Evolutionary conservation across 129 eudicot genomes (phyloP), one percentile per base, ranked within the genome.

Genomic region (Apium graveolens): DNA sequence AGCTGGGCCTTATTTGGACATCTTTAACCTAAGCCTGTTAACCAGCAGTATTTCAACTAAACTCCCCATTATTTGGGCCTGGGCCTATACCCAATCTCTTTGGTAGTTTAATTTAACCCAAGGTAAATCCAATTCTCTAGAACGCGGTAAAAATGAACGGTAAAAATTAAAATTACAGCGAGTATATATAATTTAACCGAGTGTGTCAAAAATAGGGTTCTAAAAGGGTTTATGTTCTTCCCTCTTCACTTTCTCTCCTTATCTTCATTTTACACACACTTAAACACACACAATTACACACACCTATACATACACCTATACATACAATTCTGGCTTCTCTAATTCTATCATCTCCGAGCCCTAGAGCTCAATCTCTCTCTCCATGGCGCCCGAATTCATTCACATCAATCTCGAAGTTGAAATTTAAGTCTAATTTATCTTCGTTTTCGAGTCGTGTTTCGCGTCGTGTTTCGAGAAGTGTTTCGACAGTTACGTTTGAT

Each of bases 271-370:
- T 17, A 16, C 53, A 48, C 55, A 48, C 55, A 14, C 45, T 9
- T 20, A 51, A 18, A 51, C 60, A 57, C 87, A 55, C 82, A 86
- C 75, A 57, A 83, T 69, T 49, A 71, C 78, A 51, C 76, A 69
- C 84, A 27, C 27, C 1, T 72, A 66, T 73, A 9, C 24, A n/a
- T n/a, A n/a, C n/a, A n/a, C n/a, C n/a, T n/a, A n/a, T n/a, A 35
- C 78, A 45, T 27, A 29, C 71, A 78, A 62, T 63, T 63, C 82
- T 88, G 97, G 92, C 96, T 87, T 86, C 96, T 18, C 76, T 91
- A 68, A 83, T 87, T 74, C 76, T 88, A 55, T 84, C 89, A 60
- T 86, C 90, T 13, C 88, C 97, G 80, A 86, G 86, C 88, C 94
- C 94, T 38, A 85, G 83, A 83, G 83, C 87, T 76, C 93, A 84